A percentile compares a stretch with the other conserved stretches of the same genome.
Conservation (phyloP, 2,329 filamentous ascomycete species). For the Diaporthe nobilis region DNA sequence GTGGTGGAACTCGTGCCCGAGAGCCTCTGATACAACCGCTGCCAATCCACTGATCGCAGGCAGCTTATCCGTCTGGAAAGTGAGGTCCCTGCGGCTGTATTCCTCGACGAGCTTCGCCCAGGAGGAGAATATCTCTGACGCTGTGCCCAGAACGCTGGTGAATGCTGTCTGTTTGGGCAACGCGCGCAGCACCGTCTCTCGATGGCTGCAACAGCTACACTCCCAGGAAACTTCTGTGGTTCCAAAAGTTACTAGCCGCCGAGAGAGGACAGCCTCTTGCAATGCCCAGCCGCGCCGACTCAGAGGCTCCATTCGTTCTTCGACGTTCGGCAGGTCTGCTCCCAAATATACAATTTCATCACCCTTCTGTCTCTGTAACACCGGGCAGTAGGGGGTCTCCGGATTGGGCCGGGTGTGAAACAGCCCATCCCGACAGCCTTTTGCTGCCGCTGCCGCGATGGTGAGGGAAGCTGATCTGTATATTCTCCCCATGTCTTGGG, state of each 20-base stretch:
- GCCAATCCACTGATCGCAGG: neutral
- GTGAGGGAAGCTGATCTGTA: neutral
- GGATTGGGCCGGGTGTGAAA: neutral
- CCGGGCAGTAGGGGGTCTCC: neutral
- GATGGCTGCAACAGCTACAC: neutral
- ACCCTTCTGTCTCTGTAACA: too few relatives aligned
- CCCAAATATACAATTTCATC: neutral
- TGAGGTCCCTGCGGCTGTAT: neutral
- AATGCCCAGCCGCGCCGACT: neutral
- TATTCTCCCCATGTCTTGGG: neutral
- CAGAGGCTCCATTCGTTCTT: neutral
- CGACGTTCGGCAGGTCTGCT: neutral
- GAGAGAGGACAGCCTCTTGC: slow-evolving; percentile 2
- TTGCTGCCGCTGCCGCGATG: neutral
- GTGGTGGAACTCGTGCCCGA: neutral
- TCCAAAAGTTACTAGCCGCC: neutral
- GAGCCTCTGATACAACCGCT: neutral
- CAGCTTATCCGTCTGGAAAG: neutral
- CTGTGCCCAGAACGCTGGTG: neutral
- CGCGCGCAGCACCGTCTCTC: neutral
- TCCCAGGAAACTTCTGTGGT: neutral
- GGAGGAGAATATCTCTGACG: neutral
- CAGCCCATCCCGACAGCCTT: neutral
- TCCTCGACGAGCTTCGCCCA: neutral
- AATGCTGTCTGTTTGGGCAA: neutral